These are phyloP conservation scores for Inga oerstediana DNA, from an alignment of 306 rosid species.

Conservation along the genomic window DNA sequence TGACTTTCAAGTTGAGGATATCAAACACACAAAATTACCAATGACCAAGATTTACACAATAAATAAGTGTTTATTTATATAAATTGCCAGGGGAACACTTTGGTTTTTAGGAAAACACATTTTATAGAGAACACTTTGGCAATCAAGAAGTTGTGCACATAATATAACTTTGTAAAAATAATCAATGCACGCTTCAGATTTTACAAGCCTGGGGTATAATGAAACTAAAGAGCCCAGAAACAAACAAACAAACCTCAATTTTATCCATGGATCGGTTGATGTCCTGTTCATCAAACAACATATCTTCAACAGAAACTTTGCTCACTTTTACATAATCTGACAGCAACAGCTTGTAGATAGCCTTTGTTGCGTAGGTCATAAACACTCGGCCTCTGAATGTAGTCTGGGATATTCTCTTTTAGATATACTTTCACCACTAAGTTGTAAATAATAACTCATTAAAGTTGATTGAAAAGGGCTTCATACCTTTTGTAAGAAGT, in stretches of 20 bases:
- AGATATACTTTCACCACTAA: not conserved
- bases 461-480: conserved; percentile 2
- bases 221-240: not conserved
- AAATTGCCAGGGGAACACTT: not conserved
- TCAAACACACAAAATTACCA: not conserved
- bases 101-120: too few species aligned
- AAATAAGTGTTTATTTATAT: not conserved
- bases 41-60: not conserved
- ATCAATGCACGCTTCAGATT: not conserved
- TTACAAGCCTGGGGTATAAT: not conserved
- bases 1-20: not conserved
- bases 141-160: not conserved
- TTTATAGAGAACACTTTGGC: not conserved
- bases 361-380: conserved; percentile 96
- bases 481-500: conserved; percentile 78
- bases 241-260: conserved; percentile 67
- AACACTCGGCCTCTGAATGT: conserved; percentile 91
- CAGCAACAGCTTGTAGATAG: conserved; percentile 83
- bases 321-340: conserved; percentile 92
- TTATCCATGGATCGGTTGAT: conserved; percentile 95
- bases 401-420: conserved; percentile 42
- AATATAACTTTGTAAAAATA: not conserved
- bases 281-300: conserved; percentile 85
- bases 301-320: conserved; percentile 89
- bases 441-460: not conserved